A percentile compares a stretch with the other conserved stretches of the same genome.
These are phyloP conservation scores for Cercospora sesami DNA, from an alignment of 2,329 filamentous ascomycete genomes.

Conservation along the genomic window DNA sequence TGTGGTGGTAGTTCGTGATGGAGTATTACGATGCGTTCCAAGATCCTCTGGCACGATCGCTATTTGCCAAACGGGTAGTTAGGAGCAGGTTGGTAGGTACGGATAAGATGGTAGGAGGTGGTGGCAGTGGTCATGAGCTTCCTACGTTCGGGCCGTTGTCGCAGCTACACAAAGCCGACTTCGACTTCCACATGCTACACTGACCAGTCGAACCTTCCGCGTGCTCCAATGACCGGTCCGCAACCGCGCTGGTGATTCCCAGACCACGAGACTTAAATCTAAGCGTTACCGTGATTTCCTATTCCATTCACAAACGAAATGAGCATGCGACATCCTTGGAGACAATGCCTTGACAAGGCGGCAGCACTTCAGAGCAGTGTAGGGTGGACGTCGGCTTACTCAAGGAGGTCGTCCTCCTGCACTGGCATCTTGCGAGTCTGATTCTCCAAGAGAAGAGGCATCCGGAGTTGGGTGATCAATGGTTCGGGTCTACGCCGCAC, in stretches of 20 bases:
- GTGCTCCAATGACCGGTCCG: neutral
- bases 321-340: constrained; percentile 9
- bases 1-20: neutral
- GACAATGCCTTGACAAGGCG: constrained; percentile 29
- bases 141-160: neutral
- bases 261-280: neutral
- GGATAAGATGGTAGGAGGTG: neutral
- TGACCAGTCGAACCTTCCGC: constrained; percentile 4
- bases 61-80: neutral
- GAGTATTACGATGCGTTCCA: neutral
- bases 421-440: neutral
- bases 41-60: neutral
- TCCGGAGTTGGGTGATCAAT: neutral
- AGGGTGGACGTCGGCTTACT: neutral
- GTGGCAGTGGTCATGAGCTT: neutral
- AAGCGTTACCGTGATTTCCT: neutral
- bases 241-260: neutral
- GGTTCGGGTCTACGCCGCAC: neutral
- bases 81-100: neutral
- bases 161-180: neutral
- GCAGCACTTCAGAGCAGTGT: constrained; percentile 28
- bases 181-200: constrained; percentile 4
- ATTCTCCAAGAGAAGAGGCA: neutral
- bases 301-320: neutral
- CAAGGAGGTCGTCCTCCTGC: neutral